Percentiles rank a stretch among this genome's conserved stretches.
These are phyloP conservation scores for Lolium multiflorum DNA, from an alignment of 176 grass and related monocot genomes.

Conservation along the genomic window DNA sequence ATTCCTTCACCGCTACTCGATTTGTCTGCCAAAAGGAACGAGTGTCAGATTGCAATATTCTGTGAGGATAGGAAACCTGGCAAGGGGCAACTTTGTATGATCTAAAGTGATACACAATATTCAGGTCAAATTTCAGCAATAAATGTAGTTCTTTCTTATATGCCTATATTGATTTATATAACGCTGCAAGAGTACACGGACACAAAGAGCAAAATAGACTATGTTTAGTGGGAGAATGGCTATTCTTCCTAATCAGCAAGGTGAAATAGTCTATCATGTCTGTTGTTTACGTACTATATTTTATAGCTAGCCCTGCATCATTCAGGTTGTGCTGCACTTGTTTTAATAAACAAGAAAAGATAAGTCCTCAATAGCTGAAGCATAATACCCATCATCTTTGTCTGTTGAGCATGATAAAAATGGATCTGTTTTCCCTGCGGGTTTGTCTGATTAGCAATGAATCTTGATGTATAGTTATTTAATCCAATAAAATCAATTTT, in stretches of 20 bases:
- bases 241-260: constrained; percentile 7
- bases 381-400: constrained; percentile 69
- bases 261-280: background rate
- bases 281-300: constrained; percentile 9
- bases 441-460: constrained; percentile 65
- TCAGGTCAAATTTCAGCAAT: constrained; percentile 2
- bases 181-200: background rate
- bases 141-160: background rate
- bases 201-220: background rate
- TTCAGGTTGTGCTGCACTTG: background rate
- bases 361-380: constrained; percentile 15
- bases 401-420: constrained; percentile 75
- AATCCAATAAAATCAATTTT: constrained; percentile 94
- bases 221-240: background rate
- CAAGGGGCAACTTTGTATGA: background rate
- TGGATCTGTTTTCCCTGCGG: constrained; percentile 47
- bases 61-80: background rate
- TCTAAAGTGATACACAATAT: background rate
- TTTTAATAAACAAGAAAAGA: background rate
- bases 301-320: background rate
- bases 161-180: background rate
- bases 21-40: constrained; percentile 62
- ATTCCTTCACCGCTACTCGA: constrained; percentile 70
- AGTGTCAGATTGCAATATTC: constrained; percentile 37
- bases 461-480: constrained; percentile 91